Base-by-base conservation (phyloP, 2,329 filamentous ascomycete species). In the Penicillium sp. region DNA sequence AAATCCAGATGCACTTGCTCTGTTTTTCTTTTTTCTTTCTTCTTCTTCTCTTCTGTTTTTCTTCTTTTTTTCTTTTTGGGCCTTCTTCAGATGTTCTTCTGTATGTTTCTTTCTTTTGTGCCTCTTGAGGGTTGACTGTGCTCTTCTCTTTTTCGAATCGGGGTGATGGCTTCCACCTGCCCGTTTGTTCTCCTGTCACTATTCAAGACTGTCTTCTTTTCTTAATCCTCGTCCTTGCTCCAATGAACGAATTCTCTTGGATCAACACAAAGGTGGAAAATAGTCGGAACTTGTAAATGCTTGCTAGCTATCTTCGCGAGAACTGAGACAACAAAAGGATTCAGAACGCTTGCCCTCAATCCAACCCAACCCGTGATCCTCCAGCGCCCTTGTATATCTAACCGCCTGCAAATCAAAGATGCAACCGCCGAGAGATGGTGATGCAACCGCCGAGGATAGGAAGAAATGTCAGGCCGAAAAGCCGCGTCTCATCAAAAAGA, bases 291-390 rank as follows among this genome's bases (percentile, higher is more conserved):
- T 72, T 73, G 70, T 74, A 71, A 74, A 75, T 75, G 71, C 67
- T 76, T 74, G 71, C 73, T 76, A 75, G 72, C 73, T 75, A 76
- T 70, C 65, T 72, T 70, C 61, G 69, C 67, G 70, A 69, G 67
- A 71, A 61, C 66, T 64, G 67, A 49, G 35, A 71, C 64, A 70
- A 65, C 71, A 71, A 64, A 69, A 70, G 35, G 44, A 52, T 52
- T 45, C 61, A 74, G 62, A 23, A 67, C 63, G 63, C 68, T 61
- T 63, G 59, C 60, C 61, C 61, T 65, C 66, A 64, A 64, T 63
- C 61, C 60, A 60, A 59, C 62, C 63, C 55, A 63, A 61, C 60
- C 67, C 61, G 59, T 59, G 59, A 64, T 50, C 58, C 63, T 58
- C 63, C 60, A 56, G 51, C 50, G 42, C 59, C 55, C 34, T 47